Conservation (phyloP, 2,329 filamentous ascomycete species). For the Penicillium sp. region DNA sequence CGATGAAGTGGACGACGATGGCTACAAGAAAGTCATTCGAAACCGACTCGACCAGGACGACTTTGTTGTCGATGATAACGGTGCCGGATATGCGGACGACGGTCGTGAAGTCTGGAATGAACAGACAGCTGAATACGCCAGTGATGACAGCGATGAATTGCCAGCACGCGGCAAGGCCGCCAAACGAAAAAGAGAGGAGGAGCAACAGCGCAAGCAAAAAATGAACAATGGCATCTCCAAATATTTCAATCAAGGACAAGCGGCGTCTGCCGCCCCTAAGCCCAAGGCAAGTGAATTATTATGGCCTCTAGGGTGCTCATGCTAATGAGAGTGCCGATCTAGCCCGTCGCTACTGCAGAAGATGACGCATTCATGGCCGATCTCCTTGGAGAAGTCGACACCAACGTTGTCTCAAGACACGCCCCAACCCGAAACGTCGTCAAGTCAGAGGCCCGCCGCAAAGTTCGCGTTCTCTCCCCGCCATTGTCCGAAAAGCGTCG, state of each 20-base stretch:
- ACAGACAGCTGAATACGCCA: slow-evolving; percentile 55
- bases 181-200: slow-evolving; percentile 86
- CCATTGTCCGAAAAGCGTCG: slow-evolving; percentile 58
- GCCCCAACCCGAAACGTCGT: slow-evolving; percentile 62
- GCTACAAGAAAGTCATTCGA: slow-evolving; percentile 94
- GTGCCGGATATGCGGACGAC: slow-evolving; percentile 94
- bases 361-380: slow-evolving; percentile 85
- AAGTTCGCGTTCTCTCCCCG: slow-evolving; percentile 78
- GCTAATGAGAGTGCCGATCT: slow-evolving; percentile 38
- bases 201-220: slow-evolving; percentile 79
- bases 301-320: background rate
- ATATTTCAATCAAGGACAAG: slow-evolving; percentile 79
- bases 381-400: slow-evolving; percentile 84
- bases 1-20: slow-evolving; percentile 94
- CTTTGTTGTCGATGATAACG: slow-evolving; percentile 98
- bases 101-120: slow-evolving; percentile 91
- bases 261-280: slow-evolving; percentile 64
- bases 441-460: slow-evolving; percentile 74
- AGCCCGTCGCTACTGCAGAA: slow-evolving; percentile 75
- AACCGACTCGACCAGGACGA: slow-evolving; percentile 89
- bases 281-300: slow-evolving; percentile 64
- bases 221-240: slow-evolving; percentile 91
- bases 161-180: slow-evolving; percentile 62
- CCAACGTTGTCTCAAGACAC: slow-evolving; percentile 64
- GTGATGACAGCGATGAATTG: slow-evolving; percentile 72